Evolutionary conservation across 208 protist genomes (phyloP), one percentile per base, ranked within the genome.

Genomic region (Trypanosoma rangeli): DNA sequence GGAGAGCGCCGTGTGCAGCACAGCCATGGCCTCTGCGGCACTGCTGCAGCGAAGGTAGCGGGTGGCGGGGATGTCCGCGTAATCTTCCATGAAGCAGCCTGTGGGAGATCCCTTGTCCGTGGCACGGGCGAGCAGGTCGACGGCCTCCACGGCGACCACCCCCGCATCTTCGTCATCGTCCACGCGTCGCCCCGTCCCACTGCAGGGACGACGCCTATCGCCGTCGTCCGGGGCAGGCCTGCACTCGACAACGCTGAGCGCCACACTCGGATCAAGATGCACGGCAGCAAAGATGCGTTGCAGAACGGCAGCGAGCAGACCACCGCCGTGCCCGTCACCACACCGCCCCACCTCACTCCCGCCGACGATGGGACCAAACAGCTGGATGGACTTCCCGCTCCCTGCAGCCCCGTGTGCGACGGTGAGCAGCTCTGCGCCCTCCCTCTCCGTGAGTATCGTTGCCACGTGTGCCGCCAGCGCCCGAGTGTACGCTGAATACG

Each of bases 21-120:
- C 70, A 0, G 46, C 42, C 13, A 70, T 33, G 42, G 66, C 64
- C 64, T 84, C 75, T 22, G 48, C 5, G 10, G 37, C 42, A 26
- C 33, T 64, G 15, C 31, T 33, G 50, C 66, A 72, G 2, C 50
- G 60, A 26, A 84, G 71, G 58, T 84, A 84, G 46, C 67, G 75
- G 24, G 72, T 53, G 49, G 79, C 79, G 1, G 79, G 79, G 58
- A 84, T 80, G 39, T 84, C 79, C 1, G 74, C 64, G 44, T 63
- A 64, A 55, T 78, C 75, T 16, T 64, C 66, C 79, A 84, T 80
- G 64, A 84, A 84, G 48, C 76, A 78, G 15, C 76, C 66, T 18
- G 76, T 79, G 28, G 76, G 70, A 28, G 62, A 64, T 50, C 18
- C 5, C n/a, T 8, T 8, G 44, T 75, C 70, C 0, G n/a, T 26